Base-by-base conservation (phyloP, 257 asterid genomes). In the Plantago major region DNA sequence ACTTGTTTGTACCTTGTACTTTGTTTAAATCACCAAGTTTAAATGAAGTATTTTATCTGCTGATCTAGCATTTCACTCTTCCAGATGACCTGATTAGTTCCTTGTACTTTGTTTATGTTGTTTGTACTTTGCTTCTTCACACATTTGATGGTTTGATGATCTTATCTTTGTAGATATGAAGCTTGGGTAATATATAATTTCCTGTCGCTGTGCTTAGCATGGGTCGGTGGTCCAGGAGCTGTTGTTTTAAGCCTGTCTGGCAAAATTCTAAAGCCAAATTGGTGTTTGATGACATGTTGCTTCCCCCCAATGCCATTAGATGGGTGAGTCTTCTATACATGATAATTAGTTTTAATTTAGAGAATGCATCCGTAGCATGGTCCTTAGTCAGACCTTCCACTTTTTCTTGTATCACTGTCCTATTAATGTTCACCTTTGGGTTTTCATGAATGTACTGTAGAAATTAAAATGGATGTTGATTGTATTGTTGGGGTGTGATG, bases 191-290 rank as follows among this genome's bases (percentile, higher is more conserved):
- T 93, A 57, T 93, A 93, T 81, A 89, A 89, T 78, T 93, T 93
- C 79, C 85, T 93, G 46, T 93, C 99, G 4, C 74, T 93, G 64
- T 93, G 99, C 94, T 73, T 93, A 79, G 99, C 94, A 69, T 93
- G 99, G 99, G 96, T 93, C 46, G 99, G 99, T 66, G 99, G 99
- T 70, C 97, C 99, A 17, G 99, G 99, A 64, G 94, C 99, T 73
- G 96, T 89, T 62, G 97, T 93, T 71, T 65, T 93, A 59, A 93
- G 93, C 72, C 83, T 93, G 65, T 69, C 83, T 40, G 97, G 99
- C 11, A 88, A 91, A 65, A 68, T 72, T 72, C 74, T 93, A 78
- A 89, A 87, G 87, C 94, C 90, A 53, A 93, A 76, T 69, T 89
- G 95, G 92, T 87, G 94, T 74, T 75, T 87, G 65, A 87, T 93